phyloP scores from a whole-genome alignment of 2,329 filamentous ascomycete species.

The Cordyceps tenuipes region DNA sequence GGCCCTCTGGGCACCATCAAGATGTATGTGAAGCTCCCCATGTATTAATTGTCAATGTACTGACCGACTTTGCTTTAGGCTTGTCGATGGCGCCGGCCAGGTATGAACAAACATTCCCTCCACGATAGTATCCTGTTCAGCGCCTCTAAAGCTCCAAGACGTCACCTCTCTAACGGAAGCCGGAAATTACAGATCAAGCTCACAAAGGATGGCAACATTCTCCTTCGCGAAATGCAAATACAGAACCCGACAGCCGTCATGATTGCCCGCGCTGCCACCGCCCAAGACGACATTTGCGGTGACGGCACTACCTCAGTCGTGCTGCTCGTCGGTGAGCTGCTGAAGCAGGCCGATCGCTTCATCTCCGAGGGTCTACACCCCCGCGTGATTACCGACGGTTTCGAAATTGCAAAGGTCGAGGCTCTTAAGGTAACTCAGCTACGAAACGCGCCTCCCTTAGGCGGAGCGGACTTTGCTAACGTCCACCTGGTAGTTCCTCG shows the following conservation, averaged over 20 bases:
- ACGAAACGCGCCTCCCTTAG: constrained; percentile 2
- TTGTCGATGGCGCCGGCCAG: constrained; percentile 62
- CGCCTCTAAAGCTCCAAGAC: constrained; percentile 18
- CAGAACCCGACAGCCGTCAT: constrained; percentile 95
- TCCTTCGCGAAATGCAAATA: constrained; percentile 77
- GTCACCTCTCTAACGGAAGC: constrained; percentile 11
- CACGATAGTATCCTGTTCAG: constrained; percentile 19
- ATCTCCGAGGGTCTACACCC: constrained; percentile 97
- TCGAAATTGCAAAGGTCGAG: constrained; percentile 92
- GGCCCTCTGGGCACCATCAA: constrained; percentile 92
- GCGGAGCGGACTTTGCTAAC: background rate
- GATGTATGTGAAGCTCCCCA: constrained; percentile 52
- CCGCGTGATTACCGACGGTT: constrained; percentile 92
- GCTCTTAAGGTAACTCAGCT: constrained; percentile 60
- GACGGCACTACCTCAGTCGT: constrained; percentile 97
- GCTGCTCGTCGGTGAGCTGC: constrained; percentile 84
- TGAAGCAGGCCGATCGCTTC: constrained; percentile 96
- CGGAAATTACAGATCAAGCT: constrained; percentile 70
- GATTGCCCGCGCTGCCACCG: constrained; percentile 78
- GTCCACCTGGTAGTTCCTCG: constrained; percentile 62
- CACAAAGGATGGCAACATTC: constrained; percentile 95
- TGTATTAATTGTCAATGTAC: constrained; percentile 13
- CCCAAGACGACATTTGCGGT: constrained; percentile 96
- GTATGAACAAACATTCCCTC: constrained; percentile 31
- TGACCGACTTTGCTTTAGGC: constrained; percentile 35